Conservation (phyloP, 2,329 filamentous ascomycete species). For the Hypomyces rosellus region DNA sequence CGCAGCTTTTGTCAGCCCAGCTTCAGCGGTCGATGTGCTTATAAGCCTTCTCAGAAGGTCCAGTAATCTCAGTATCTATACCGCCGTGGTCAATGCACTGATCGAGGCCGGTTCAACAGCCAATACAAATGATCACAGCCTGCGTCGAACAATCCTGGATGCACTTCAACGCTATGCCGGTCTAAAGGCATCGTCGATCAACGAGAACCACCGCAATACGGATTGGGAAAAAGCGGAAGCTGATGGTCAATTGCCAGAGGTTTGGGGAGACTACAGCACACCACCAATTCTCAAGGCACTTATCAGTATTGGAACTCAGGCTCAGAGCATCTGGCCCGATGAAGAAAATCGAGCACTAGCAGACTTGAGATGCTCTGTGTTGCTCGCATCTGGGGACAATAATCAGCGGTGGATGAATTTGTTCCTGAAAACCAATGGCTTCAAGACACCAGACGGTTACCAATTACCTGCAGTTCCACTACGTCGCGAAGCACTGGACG, state of each 20-base stretch:
- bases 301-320: neutral
- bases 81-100: slow-evolving; percentile 24
- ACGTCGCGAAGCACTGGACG: slow-evolving; percentile 7
- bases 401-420: slow-evolving; percentile 26
- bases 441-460: slow-evolving; percentile 16
- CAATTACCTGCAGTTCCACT: slow-evolving; percentile 21
- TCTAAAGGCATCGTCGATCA: slow-evolving; percentile 4
- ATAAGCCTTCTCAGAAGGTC: slow-evolving; percentile 22
- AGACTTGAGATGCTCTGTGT: neutral
- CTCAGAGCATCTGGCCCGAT: neutral
- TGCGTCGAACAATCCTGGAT: neutral
- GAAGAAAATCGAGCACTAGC: neutral
- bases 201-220: neutral
- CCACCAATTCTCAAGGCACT: neutral
- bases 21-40: slow-evolving; percentile 23
- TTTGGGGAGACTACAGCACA: neutral
- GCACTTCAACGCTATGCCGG: neutral
- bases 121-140: slow-evolving; percentile 8
- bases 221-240: slow-evolving; percentile 2
- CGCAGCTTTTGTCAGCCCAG: slow-evolving; percentile 20
- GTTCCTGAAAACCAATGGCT: slow-evolving; percentile 25
- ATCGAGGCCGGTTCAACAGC: slow-evolving; percentile 15
- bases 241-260: neutral
- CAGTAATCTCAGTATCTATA: slow-evolving; percentile 26
- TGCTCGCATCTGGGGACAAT: slow-evolving; percentile 23